Base-by-base conservation (phyloP, 2,329 filamentous ascomycete genomes). In the Grosmannia clavigera region DNA sequence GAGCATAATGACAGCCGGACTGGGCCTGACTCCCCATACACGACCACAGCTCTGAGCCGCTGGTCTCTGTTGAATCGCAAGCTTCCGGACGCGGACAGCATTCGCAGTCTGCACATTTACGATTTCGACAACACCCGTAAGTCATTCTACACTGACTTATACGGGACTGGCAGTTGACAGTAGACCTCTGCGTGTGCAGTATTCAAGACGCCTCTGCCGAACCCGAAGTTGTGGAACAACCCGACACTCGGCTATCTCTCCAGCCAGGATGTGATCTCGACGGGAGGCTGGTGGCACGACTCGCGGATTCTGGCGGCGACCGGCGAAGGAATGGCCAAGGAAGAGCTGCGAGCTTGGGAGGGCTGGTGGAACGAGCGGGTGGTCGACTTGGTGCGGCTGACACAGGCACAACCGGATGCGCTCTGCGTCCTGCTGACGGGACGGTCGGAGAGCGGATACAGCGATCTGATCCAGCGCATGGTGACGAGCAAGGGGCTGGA, bases 291-390 rank as follows among this genome's bases (percentile, higher is more conserved):
- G 94, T 99, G 94, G 94, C 94, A 99, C 73, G 92, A 97, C 69
- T 82, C 84, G 52, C 84, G 83, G 64, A 92, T 99, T 63, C 83
- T 99, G 29, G 84, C 87, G 12, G 86, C 92, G 2, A 96, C 91
- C 1, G 94, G 94, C 58, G 81, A 90, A 61, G 94, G 94, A 19
- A 71, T 86, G 6, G 89, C 90, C 58, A 82, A 82, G 61, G 94
- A 97, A 73, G 92, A 97, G 71, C 77, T 81, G 51, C 84, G 85
- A 29, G 92, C 82, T 11, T 99, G 92, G 92, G 77, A 88, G 61
- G 91, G 91, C 43, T 96, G 90, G 88, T 99, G 94, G 94, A 97
- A 97, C 69, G 92, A 97, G 70, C 84, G 87, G 67, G 86, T 99
- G 61, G 85, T 84, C 59, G 82, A 91, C 67, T 81, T 97, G 35